Percentiles rank a stretch among this genome's conserved stretches.
Conservation (phyloP, 768 basidiomycete species). For the Phylloporus rhodoxanthus region DNA sequence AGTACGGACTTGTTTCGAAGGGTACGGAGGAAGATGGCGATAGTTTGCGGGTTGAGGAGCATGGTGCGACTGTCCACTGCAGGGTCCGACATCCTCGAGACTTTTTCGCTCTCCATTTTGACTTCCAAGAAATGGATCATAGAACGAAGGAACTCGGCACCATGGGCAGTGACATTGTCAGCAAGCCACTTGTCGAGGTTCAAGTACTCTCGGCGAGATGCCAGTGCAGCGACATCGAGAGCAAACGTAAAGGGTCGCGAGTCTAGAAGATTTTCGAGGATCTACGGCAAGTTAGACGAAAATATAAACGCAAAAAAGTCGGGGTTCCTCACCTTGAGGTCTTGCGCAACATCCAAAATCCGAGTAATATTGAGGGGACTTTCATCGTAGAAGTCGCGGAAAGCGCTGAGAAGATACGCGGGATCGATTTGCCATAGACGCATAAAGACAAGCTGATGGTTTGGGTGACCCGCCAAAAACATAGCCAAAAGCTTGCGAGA, state of each 20-base stretch:
- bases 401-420: constrained; percentile 77
- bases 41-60: constrained; percentile 79
- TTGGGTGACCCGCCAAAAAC: constrained; percentile 90
- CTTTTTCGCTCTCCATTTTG: constrained; percentile 90
- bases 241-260: constrained; percentile 86
- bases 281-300: constrained; percentile 39
- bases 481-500: constrained; percentile 77
- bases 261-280: constrained; percentile 87
- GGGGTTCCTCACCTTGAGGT: constrained; percentile 65
- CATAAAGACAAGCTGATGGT: constrained; percentile 96
- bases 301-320: neutral
- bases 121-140: constrained; percentile 85
- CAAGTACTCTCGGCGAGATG: constrained; percentile 87
- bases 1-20: constrained; percentile 74
- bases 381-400: constrained; percentile 89
- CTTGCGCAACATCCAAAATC: constrained; percentile 92
- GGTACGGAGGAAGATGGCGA: constrained; percentile 87
- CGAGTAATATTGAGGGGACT: constrained; percentile 90
- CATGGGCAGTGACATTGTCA: constrained; percentile 77
- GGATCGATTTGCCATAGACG: constrained; percentile 91
- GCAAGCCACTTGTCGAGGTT: constrained; percentile 97
- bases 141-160: constrained; percentile 79
- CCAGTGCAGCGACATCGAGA: constrained; percentile 89
- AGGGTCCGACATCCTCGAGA: constrained; percentile 68
- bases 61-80: constrained; percentile 75